Evolutionary conservation across 768 basidiomycete genomes (phyloP), one percentile per base, ranked within the genome.

Genomic region (Nidula microcarpa): DNA sequence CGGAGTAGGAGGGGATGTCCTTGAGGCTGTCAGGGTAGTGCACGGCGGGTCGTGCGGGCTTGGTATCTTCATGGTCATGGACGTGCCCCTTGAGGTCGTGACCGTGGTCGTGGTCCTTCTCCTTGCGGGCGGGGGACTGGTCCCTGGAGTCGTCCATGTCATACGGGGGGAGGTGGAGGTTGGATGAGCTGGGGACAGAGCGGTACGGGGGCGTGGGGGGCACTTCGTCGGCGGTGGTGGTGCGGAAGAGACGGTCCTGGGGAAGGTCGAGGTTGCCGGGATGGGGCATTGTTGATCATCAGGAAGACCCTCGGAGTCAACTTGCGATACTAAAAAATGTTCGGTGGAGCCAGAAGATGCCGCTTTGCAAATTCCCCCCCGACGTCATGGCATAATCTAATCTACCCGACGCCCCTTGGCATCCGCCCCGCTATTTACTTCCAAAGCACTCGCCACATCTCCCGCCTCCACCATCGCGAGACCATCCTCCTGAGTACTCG

Each of bases 1-100:
- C 11, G 63, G 64, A 6, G 62, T 53, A 9, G 68, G 65, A 4
- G 62, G 57, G 43, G 56, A 44, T 6, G 66, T 52, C 57, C 30
- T 62, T 64, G 18, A 80, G 55, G 36, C 75, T 70, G 3, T 78
- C 76, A 4, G 72, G 70, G 56, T 86, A 85, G 63, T 85, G 85
- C 33, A 85, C 85, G 34, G 72, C 63, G 11, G 71, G 76, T 47
- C 70, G 68, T 52, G 47, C 55, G 52, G n/a, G 58, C 47, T 51
- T 61, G 23, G 14, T 23, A 6, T 16, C 39, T 16, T 41, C 39
- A 3, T 11, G 23, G 44, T 10, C 23, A 8, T 14, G 10, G 23
- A 17, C 16, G 39, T 41, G 13, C 13, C 2, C 39, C 39, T 17
- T 41, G 39, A 3, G 39, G 13, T 41, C 16, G 2, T 39, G 9